Base-by-base conservation (phyloP, 164 flowering plant genomes). In the Magnolia changhungtana region DNA sequence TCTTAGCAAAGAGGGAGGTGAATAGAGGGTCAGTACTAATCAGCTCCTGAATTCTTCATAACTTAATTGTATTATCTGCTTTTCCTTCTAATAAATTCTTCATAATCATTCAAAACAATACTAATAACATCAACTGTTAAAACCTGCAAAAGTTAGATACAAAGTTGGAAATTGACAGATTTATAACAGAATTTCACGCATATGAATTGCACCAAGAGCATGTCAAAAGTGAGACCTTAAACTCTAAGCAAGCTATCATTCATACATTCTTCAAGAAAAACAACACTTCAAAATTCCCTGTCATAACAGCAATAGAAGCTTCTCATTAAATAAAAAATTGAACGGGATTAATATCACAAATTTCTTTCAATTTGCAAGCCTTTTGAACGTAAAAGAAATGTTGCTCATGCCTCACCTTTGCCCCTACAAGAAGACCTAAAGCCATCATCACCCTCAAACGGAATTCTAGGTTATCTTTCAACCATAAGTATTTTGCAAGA, bases 401-500 rank as follows among this genome's bases (percentile, higher is more conserved):
- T 11, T 68, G 31, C 50, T 27, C 71, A 31, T 31, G 69, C 59
- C 77, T 81, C 63, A 86, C 97, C 92, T 96, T 96, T 61, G 97
- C 91, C 24, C 95, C 97, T 69, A 96, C 84, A 21, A 96, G 81
- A 55, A 96, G 91, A 51, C 91, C 91, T 81, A 94, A 71, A 6
- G 99, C 96, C 50, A 85, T 69, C 11, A 90, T 71, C 66, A 96
- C 97, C 81, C 99, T 82, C 23, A 88, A 49, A 61, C 92, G 92
- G 77, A 94, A 94, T 75, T 96, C 98, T 8, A 75, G 52, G 80
- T 91, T 96, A 78, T 92, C 99, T 81, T 90, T 89, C 89, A 88
- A 85, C 99, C 99, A 96, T 74, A 96, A 84, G 78, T 90, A 94
- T 80, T 88, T 86, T 0, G 91, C 92, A 14, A 96, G 93, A 37